Evolutionary conservation across 148 eudicot species (phyloP).

Genomic region (Rheum nobile): DNA sequence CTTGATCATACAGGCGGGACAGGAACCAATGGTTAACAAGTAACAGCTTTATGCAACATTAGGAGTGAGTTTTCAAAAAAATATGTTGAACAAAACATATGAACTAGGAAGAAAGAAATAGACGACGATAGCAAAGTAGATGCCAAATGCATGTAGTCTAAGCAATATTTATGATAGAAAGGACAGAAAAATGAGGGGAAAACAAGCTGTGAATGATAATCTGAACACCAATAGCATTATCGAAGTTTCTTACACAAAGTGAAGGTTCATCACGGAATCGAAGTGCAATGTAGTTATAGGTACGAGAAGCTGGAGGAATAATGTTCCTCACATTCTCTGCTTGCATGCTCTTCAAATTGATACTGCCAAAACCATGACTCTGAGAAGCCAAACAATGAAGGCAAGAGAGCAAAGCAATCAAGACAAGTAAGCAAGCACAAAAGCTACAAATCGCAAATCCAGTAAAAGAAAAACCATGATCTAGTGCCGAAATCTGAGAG

Average conservation of each 20-base stretch:
- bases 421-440: slow-evolving; percentile 16
- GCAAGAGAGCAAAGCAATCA: slow-evolving; percentile 23
- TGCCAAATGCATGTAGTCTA: neutral
- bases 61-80: neutral
- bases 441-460: neutral
- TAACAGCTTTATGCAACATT: neutral
- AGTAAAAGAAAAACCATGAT: neutral
- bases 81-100: neutral
- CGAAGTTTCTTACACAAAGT: slow-evolving; percentile 35
- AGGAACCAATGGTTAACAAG: neutral
- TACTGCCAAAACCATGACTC: slow-evolving; percentile 86
- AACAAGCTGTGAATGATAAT: neutral
- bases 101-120: neutral
- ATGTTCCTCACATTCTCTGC: slow-evolving; percentile 56
- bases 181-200: neutral
- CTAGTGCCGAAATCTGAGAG: neutral
- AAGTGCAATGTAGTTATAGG: slow-evolving; percentile 67
- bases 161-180: neutral
- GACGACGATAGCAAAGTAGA: neutral
- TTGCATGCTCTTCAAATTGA: slow-evolving; percentile 90
- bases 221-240: neutral
- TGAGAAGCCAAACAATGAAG: slow-evolving; percentile 42
- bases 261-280: slow-evolving; percentile 42
- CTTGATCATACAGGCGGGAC: neutral
- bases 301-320: slow-evolving; percentile 71